phyloP scores from a whole-genome alignment of 768 basidiomycete genomes.

The Pholiota microspora region DNA sequence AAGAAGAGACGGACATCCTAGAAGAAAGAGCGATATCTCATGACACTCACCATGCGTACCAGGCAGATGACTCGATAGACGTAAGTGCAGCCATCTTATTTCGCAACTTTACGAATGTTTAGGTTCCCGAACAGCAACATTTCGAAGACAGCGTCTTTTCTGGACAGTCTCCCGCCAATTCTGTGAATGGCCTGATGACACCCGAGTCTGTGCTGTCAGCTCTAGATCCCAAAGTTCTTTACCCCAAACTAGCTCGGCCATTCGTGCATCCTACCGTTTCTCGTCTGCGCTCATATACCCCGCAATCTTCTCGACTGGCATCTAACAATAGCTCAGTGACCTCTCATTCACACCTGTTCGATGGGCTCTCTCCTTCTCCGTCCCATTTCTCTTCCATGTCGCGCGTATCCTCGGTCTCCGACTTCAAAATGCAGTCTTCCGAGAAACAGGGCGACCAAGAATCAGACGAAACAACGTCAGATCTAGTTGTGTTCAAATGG shows the following conservation, averaged over 20 bases:
- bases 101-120: background rate
- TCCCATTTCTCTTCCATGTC: constrained; percentile 75
- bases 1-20: constrained; percentile 36
- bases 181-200: constrained; percentile 34
- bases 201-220: constrained; percentile 38
- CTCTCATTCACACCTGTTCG: constrained; percentile 39
- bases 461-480: constrained; percentile 18
- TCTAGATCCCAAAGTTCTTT: constrained; percentile 28
- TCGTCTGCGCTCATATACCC: constrained; percentile 70
- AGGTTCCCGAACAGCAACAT: background rate
- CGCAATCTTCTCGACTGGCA: constrained; percentile 42
- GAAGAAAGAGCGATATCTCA: constrained; percentile 46
- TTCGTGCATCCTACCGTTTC: constrained; percentile 77
- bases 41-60: constrained; percentile 26
- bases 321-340: constrained; percentile 41
- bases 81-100: background rate
- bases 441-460: constrained; percentile 21
- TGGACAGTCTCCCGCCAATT: constrained; percentile 32
- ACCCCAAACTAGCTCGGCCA: constrained; percentile 45
- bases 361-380: constrained; percentile 49
- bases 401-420: constrained; percentile 60
- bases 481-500: constrained; percentile 75
- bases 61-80: constrained; percentile 30
- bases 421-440: constrained; percentile 31
- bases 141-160: constrained; percentile 6